phyloP scores from a whole-genome alignment of 441 rosid genomes.

The Pelargonium cotyledonis region DNA sequence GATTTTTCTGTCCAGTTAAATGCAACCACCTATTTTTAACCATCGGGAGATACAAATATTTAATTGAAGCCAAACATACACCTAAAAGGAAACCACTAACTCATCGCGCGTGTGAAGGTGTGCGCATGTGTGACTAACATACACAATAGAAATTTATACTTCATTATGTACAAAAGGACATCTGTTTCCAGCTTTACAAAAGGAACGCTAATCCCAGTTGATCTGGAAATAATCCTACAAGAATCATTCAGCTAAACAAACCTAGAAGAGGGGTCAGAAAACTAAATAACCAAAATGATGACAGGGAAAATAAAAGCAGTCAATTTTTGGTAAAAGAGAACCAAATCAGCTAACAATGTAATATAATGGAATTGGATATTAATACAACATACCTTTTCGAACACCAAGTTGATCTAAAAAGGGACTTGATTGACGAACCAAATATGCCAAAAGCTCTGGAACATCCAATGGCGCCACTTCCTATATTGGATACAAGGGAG shows the following conservation, averaged over 20 bases:
- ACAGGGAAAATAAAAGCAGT: background rate
- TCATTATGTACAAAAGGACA: background rate
- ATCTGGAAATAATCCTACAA: background rate
- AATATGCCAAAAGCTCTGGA: conserved; percentile 78
- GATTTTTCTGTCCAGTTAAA: background rate
- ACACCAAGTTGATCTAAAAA: conserved; percentile 88
- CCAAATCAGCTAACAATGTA: background rate
- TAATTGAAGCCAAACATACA: background rate
- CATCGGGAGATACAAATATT: background rate
- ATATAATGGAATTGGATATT: conserved; percentile 2
- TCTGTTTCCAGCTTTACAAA: background rate
- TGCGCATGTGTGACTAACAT: background rate
- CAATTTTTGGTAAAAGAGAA: background rate
- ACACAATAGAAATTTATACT: background rate
- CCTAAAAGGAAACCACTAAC: background rate
- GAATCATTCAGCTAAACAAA: background rate
- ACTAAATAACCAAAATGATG: background rate
- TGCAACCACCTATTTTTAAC: background rate
- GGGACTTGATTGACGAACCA: conserved; percentile 85
- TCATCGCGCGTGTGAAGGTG: too few relatives aligned
- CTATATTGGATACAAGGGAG: conserved; percentile 29
- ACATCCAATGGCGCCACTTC: conserved; percentile 84
- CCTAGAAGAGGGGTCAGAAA: background rate
- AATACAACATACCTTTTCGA: conserved; percentile 47
- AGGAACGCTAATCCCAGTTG: background rate